A percentile compares a stretch with the other conserved stretches of the same genome.
Evolutionary conservation across 2,329 filamentous ascomycete genomes (phyloP).

Genomic region (Apiospora koreana): DNA sequence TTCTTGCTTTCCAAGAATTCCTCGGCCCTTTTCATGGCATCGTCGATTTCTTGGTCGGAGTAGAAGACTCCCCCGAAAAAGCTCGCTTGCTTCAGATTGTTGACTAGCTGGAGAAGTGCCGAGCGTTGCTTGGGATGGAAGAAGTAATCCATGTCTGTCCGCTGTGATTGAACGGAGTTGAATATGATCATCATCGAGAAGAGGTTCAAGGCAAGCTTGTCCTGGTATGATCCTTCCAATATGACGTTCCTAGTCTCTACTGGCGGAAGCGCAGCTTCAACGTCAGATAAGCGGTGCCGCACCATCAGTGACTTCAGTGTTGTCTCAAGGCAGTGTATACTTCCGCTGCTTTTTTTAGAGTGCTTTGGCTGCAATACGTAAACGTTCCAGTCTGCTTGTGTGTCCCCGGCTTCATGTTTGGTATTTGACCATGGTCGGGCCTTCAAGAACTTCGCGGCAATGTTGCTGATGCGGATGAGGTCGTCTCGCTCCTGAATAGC

Average conservation of each 20-base stretch:
- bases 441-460: conserved; percentile 71
- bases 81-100: conserved; percentile 78
- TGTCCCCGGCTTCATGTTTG: conserved; percentile 53
- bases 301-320: conserved; percentile 81
- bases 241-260: conserved; percentile 72
- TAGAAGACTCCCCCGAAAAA: conserved; percentile 86
- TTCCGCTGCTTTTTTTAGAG: conserved; percentile 52
- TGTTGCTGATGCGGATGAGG: conserved; percentile 64
- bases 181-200: conserved; percentile 83
- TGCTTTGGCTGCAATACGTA: conserved; percentile 67
- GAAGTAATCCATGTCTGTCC: conserved; percentile 82
- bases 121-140: conserved; percentile 77
- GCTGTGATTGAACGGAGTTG: conserved; percentile 86
- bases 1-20: conserved; percentile 66
- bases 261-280: conserved; percentile 68
- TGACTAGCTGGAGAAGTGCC: conserved; percentile 67
- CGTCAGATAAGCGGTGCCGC: conserved; percentile 73
- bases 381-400: conserved; percentile 66
- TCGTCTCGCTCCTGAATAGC: conserved; percentile 57
- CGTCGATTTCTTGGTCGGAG: conserved; percentile 60
- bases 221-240: conserved; percentile 80
- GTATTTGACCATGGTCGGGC: conserved; percentile 77
- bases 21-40: conserved; percentile 65
- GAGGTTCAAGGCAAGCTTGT: conserved; percentile 79
- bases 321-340: conserved; percentile 62